phyloP scores from a whole-genome alignment of 164 flowering plant genomes.

The Chloranthus sessilifolius region DNA sequence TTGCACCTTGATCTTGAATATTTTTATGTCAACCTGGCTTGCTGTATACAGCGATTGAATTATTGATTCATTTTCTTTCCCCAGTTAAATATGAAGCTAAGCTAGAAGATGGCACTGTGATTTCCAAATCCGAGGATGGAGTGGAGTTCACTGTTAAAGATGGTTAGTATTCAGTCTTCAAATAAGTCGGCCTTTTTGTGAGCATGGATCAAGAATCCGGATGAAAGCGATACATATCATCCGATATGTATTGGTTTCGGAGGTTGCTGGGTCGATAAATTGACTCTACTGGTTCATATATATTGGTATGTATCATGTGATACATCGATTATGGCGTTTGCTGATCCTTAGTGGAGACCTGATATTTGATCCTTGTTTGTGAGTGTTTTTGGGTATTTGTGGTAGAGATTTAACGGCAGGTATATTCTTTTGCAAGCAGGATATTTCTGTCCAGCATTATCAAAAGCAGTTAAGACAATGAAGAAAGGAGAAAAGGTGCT shows the following conservation, averaged over 20 bases:
- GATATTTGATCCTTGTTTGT: background rate
- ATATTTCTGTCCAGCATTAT: slow-evolving; percentile 74
- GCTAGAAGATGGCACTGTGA: slow-evolving; percentile 79
- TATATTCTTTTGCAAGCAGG: slow-evolving; percentile 39
- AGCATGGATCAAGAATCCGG: too few species aligned
- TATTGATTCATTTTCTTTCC: slow-evolving; percentile 5
- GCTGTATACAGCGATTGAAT: background rate
- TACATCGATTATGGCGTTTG: background rate
- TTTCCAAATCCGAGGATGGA: slow-evolving; percentile 61
- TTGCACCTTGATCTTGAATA: background rate
- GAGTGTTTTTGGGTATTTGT: background rate
- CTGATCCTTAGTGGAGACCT: too few species aligned
- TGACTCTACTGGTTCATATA: too few species aligned
- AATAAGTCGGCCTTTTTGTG: too few species aligned
- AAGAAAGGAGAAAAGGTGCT: slow-evolving; percentile 87
- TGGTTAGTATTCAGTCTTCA: slow-evolving; percentile 49
- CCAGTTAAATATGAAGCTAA: slow-evolving; percentile 78
- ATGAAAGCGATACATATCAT: too few species aligned
- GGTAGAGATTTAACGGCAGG: too few species aligned
- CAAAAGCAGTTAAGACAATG: slow-evolving; percentile 90
- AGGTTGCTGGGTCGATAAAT: too few species aligned
- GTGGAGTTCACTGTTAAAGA: slow-evolving; percentile 75
- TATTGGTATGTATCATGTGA: too few species aligned
- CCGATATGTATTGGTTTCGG: too few species aligned
- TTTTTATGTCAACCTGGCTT: background rate